Evolutionary conservation across 2,329 filamentous ascomycete species (phyloP).

Genomic region (Lachnellula willkommii): DNA sequence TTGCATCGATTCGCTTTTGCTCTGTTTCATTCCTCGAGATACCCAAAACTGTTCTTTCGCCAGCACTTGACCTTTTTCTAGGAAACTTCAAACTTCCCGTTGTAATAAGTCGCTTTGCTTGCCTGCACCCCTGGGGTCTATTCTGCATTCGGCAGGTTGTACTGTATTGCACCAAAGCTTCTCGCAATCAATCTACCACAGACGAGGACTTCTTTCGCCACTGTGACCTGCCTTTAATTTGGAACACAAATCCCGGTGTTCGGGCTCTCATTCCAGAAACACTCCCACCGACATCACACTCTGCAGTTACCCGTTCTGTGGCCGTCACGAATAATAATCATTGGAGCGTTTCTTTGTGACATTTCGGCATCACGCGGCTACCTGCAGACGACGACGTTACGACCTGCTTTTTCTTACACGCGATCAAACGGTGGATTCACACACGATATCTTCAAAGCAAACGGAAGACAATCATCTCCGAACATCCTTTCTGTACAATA

Average conservation of each 20-base stretch:
- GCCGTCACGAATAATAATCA: conserved; percentile 9
- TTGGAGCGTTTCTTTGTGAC: conserved; percentile 21
- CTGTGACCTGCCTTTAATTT: conserved; percentile 18
- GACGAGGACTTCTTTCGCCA: conserved; percentile 11
- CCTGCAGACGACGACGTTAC: conserved; percentile 26
- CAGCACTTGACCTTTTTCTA: conserved; percentile 74
- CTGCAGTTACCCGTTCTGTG: conserved; percentile 24
- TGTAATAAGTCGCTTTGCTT: conserved; percentile 61
- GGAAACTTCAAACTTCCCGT: conserved; percentile 90
- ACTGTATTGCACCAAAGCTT: conserved; percentile 13
- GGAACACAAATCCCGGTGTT: conserved; percentile 18
- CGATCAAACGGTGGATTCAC: conserved; percentile 14
- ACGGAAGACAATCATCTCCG: conserved; percentile 5
- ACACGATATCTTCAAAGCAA: conserved; percentile 18
- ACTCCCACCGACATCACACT: conserved; percentile 23
- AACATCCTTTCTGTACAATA: conserved; percentile 17
- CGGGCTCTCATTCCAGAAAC: conserved; percentile 27
- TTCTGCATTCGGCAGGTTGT: conserved; percentile 21
- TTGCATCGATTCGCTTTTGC: conserved; percentile 8
- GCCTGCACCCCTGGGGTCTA: conserved; percentile 12
- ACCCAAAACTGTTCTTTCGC: conserved; percentile 38
- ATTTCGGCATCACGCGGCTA: conserved; percentile 25
- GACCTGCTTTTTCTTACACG: conserved; percentile 21
- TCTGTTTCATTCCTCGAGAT: conserved; percentile 11
- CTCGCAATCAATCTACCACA: conserved; percentile 12